Base-by-base conservation (phyloP, 169 alveolate genomes). In the Cryptosporidium meleagridis region DNA sequence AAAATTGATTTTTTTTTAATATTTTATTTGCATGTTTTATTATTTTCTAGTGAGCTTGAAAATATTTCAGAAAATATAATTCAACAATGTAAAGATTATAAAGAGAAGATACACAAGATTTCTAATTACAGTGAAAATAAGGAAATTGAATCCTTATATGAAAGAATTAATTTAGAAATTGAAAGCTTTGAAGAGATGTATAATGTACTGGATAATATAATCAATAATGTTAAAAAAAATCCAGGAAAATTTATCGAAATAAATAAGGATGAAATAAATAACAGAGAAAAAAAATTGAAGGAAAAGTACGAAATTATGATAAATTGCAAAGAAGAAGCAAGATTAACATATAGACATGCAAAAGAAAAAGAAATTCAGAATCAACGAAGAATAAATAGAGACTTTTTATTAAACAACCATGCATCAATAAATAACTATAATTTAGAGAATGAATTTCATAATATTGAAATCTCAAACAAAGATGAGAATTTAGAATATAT, bases 41-140 rank as follows among this genome's bases (percentile, higher is more conserved):
- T 80, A 21, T 10, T 41, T 29, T 41, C 26, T 48, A 80, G 89
- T 39, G 89, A 80, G 45, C 48, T 80, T 44, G 89, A 80, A 45
- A 7, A 65, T 14, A 67, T 31, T 58, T 18, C 59, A 18, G 89
- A 62, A 45, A 62, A 29, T 7, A 6, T 80, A 48, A 65, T 23
- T 45, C 67, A 59, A 18, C 21, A 59, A 33, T 72, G 69, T 21
- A 16, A 52, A 18, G 55, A 48, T 12, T 39, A n/a, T 23, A 80
- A 61, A 39, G 75, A 35, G 37, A 62, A 59, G 14, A 0, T 33
- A 35, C 12, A 39, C 10, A 23, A 44, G 1, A 67, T n/a, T 10
- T 26, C 16, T 14, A 48, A 59, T 29, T 61, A 62, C 51, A 55
- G 48, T 39, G 7, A 55, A 14, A 0, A 55, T 16, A 51, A 14